Evolutionary conservation across 129 eudicot species (phyloP), one percentile per base, ranked within the genome.

Genomic region (Chrysanthemum seticuspe): DNA sequence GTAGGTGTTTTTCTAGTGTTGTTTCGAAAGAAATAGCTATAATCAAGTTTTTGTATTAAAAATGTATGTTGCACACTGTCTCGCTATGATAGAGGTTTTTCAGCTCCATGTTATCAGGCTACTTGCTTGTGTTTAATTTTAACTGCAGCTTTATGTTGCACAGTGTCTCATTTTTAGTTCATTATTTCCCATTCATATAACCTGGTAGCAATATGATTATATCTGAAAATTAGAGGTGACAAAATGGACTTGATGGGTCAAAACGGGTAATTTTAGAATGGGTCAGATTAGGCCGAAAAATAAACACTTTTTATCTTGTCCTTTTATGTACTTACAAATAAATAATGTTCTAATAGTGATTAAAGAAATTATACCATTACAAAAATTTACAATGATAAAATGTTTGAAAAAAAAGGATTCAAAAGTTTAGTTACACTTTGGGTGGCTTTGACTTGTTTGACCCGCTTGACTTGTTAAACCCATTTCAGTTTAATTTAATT

Each of bases 1-100:
- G 16, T 50, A 70, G 10, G 10, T 13, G 15, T 64, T 27, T 23
- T 63, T 64, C 10, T 44, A 64, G 40, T 50, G 50, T 55, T 18
- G 25, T 54, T 61, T 14, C 9, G 9, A 40, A 40, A 53, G 65
- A 11, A 13, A 11, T 56, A 70, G 72, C 53, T 71, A 40, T 62
- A 11, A 53, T 40, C 40, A 40, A 44, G 53, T 36, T 13, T 14
- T 52, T 2, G 45, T 63, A 71, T 78, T 25, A 11, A 54, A 63
- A 64, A 65, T 55, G 82, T 72, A 64, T 78, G 70, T 60, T 68
- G 47, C 70, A 14, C 21, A 15, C 61, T 68, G 63, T 76, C 50
- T 67, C 47, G 0, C 10, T 40, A 40, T 40, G 10, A 40, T 40
- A 40, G 2, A 40, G 47, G 47, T 40, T 40, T 40, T 40, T 36